Percentiles rank a stretch among this genome's conserved stretches.
phyloP scores from a whole-genome alignment of 805 yeast genomes.

The Candida corydali region DNA sequence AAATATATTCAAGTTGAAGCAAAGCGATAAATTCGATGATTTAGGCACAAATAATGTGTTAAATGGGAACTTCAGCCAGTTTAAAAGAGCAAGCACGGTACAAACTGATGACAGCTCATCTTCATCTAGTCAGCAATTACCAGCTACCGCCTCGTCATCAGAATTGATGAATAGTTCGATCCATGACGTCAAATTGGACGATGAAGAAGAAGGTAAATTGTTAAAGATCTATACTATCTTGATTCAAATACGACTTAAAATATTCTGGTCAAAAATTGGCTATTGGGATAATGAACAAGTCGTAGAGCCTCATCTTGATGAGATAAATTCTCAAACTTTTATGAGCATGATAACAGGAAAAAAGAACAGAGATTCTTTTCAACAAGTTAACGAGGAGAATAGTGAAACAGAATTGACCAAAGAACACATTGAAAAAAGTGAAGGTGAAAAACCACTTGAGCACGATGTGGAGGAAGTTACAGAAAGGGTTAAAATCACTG shows the following conservation, averaged over 20 bases:
- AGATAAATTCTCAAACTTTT: constrained; percentile 18
- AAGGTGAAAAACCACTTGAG: neutral
- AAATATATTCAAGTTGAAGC: constrained; percentile 55
- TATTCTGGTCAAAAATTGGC: constrained; percentile 84
- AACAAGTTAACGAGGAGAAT: neutral
- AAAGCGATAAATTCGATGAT: constrained; percentile 23
- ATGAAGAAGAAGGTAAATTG: constrained; percentile 29
- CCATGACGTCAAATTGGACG: constrained; percentile 11
- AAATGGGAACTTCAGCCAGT: constrained; percentile 18
- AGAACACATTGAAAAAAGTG: neutral
- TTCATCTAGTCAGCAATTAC: neutral
- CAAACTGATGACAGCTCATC: neutral
- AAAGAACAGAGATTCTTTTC: neutral
- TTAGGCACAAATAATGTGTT: constrained; percentile 8
- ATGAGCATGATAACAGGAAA: constrained; percentile 6
- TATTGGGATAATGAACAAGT: constrained; percentile 57
- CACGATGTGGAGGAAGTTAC: neutral
- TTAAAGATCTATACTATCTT: constrained; percentile 51
- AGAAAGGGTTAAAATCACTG: neutral
- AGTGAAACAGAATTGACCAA: neutral
- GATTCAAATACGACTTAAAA: constrained; percentile 57
- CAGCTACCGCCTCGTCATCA: neutral
- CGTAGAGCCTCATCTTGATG: constrained; percentile 23
- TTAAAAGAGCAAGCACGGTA: constrained; percentile 17
- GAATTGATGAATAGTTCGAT: constrained; percentile 10